phyloP scores from a whole-genome alignment of 805 yeast species.

The Kodamaea nitidulidarum region DNA sequence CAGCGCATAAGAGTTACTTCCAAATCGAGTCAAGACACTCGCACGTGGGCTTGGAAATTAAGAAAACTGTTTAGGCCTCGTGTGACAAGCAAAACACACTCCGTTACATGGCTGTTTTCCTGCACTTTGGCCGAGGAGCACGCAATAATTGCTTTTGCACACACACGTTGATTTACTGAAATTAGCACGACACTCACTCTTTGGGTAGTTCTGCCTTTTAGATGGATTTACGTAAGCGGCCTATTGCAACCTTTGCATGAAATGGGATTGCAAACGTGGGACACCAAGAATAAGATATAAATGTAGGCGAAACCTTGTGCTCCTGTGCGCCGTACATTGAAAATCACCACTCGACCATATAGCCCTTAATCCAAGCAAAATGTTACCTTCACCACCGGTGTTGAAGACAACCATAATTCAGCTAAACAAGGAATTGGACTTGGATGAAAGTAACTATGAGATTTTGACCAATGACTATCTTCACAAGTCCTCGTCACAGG shows the following conservation, averaged over 20 bases:
- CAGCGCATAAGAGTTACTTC: constrained; percentile 7
- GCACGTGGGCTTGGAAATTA: constrained; percentile 7
- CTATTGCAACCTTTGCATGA: neutral
- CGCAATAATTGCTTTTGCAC: neutral
- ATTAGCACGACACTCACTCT: constrained; percentile 2
- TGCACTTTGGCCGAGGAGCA: neutral
- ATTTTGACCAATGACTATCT: constrained; percentile 38
- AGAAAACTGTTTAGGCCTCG: constrained; percentile 5
- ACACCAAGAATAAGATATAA: constrained; percentile 1
- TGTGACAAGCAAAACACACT: constrained; percentile 7
- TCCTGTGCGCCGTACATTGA: neutral
- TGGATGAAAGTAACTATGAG: constrained; percentile 39
- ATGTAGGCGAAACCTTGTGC: neutral
- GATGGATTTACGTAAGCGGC: constrained; percentile 1
- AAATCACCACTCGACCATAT: neutral
- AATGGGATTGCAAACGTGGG: constrained; percentile 8
- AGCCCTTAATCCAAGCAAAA: neutral
- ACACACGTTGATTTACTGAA: constrained; percentile 11
- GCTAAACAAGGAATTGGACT: constrained; percentile 40
- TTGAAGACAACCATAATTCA: constrained; percentile 44
- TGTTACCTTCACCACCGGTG: constrained; percentile 38
- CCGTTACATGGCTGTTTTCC: neutral
- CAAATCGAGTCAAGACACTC: constrained; percentile 4
- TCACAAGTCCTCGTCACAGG: constrained; percentile 9
- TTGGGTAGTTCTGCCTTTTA: neutral